Percentiles rank a stretch among this genome's conserved stretches.
These are phyloP conservation scores for Pseudognaphalium luteoalbum DNA, from an alignment of 129 eudicot genomes.

Conservation along the genomic window DNA sequence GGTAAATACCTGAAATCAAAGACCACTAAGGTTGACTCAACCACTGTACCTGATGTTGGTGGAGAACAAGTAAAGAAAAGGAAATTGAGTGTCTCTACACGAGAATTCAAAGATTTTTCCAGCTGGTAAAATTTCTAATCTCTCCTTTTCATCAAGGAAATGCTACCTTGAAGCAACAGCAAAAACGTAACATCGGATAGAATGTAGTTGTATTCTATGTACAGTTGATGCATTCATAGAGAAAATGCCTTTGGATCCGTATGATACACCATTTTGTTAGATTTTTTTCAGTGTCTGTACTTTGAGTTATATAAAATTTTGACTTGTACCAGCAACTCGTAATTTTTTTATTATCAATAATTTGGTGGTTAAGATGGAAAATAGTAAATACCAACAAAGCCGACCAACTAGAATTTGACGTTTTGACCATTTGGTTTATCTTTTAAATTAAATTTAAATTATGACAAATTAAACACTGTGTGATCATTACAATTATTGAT, in stretches of 20 bases:
- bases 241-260: background rate
- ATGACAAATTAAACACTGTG: background rate
- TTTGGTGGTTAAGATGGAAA: background rate
- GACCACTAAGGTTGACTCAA: slow-evolving; percentile 41
- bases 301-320: background rate
- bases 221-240: slow-evolving; percentile 22
- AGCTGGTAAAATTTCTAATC: slow-evolving; percentile 53
- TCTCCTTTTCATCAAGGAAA: background rate
- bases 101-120: slow-evolving; percentile 75
- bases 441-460: no score
- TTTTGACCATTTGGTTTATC: background rate
- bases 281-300: background rate
- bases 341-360: no score
- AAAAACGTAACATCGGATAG: slow-evolving; percentile 11
- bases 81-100: slow-evolving; percentile 49
- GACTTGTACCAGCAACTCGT: background rate
- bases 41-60: slow-evolving; percentile 34
- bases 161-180: background rate
- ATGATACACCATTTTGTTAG: background rate
- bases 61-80: slow-evolving; percentile 59
- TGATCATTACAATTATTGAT: no score
- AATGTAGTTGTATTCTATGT: slow-evolving; percentile 28
- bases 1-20: slow-evolving; percentile 83
- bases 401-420: background rate
- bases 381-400: background rate